phyloP scores from a whole-genome alignment of 202 grass and related monocot species.

The Saccharum hybrid region DNA sequence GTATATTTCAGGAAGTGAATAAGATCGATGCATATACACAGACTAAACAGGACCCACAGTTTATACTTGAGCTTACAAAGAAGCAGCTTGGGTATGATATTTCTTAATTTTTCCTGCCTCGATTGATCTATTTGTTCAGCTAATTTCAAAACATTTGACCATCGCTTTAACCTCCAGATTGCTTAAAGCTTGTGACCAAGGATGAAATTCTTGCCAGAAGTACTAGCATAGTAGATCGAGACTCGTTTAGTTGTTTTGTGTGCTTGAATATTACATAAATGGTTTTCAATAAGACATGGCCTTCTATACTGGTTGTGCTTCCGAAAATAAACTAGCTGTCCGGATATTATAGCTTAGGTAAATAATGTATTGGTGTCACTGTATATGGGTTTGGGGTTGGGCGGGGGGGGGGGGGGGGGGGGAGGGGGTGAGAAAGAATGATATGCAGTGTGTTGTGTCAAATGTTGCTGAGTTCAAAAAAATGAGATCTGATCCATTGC shows the following conservation, averaged over 20 bases:
- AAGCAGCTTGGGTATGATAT: conserved; percentile 53
- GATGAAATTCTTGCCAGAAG: not conserved
- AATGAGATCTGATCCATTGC: too few species aligned
- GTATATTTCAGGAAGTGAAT: conserved; percentile 68
- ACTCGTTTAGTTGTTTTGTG: not conserved
- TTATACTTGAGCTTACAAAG: conserved; percentile 58
- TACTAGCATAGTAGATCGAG: not conserved
- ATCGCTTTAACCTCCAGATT: conserved; percentile 39
- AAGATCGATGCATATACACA: conserved; percentile 70
- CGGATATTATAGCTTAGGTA: not conserved
- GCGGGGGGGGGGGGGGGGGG: too few species aligned
- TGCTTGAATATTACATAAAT: not conserved
- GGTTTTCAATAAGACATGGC: conserved; percentile 44
- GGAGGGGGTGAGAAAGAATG: not conserved
- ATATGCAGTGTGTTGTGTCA: not conserved
- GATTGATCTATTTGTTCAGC: not conserved
- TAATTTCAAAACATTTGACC: conserved; percentile 17
- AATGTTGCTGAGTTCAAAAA: not conserved
- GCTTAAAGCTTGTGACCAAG: conserved; percentile 39
- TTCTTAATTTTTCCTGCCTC: not conserved
- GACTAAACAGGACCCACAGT: conserved; percentile 58
- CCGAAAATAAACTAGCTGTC: not conserved
- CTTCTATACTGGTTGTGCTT: not conserved
- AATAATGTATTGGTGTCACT: not conserved
- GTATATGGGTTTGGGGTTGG: not conserved